A percentile compares a stretch with the other conserved stretches of the same genome.
Conservation (phyloP, 306 rosid genomes). For the Ceratonia siliqua region DNA sequence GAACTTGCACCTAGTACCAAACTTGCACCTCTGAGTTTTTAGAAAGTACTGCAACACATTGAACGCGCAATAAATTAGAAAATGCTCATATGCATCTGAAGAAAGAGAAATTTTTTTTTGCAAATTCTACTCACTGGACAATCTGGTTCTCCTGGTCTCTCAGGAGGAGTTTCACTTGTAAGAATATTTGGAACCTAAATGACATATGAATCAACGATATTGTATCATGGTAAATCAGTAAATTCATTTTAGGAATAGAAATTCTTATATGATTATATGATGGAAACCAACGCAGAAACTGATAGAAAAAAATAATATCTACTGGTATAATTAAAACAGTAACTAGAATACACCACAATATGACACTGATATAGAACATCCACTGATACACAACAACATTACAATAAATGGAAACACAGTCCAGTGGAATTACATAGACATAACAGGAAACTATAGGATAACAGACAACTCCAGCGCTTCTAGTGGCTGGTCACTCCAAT, state of each 20-base stretch:
- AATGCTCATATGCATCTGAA: slow-evolving; percentile 30
- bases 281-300: too few relatives aligned
- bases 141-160: slow-evolving; percentile 88
- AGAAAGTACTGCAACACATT: slow-evolving; percentile 68
- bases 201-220: slow-evolving; percentile 28
- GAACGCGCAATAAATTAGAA: slow-evolving; percentile 32
- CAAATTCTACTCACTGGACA: slow-evolving; percentile 77
- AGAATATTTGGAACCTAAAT: slow-evolving; percentile 69
- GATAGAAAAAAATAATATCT: too few relatives aligned
- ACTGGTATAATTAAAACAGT: too few relatives aligned
- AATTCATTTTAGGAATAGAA: background rate
- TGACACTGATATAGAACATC: too few relatives aligned
- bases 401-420: too few relatives aligned
- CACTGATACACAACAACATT: too few relatives aligned
- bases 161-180: slow-evolving; percentile 73
- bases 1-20: slow-evolving; percentile 89
- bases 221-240: slow-evolving; percentile 27
- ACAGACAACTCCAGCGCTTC: too few relatives aligned
- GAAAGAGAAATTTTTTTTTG: background rate
- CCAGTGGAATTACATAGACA: too few relatives aligned
- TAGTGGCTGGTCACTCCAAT: too few relatives aligned
- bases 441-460: too few relatives aligned
- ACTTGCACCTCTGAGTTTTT: slow-evolving; percentile 95
- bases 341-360: too few relatives aligned
- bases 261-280: slow-evolving; percentile 1